Conservation (phyloP, 306 rosid genomes). For the Quercus dentata region DNA sequence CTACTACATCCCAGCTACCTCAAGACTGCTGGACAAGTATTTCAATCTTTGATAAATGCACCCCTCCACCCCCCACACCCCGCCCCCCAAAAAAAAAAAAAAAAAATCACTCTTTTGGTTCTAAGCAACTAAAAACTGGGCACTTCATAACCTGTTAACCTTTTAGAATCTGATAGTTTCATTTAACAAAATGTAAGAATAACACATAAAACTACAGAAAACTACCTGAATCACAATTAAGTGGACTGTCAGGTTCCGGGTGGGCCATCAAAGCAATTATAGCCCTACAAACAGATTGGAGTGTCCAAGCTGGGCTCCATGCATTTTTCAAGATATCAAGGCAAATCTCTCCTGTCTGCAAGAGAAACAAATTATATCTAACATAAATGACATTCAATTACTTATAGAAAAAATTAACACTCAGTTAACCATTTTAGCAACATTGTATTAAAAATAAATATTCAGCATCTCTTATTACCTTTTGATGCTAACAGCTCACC, state of each 20-base stretch:
- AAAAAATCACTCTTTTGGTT: not conserved
- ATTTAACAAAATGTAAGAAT: not conserved
- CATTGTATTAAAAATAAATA: not conserved
- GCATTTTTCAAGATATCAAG: slow-evolving; percentile 96
- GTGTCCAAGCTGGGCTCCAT: slow-evolving; percentile 99
- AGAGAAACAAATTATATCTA: not conserved
- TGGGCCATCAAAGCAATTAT: slow-evolving; percentile 98
- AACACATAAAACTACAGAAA: not conserved
- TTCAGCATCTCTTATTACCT: not conserved
- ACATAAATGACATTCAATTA: not conserved
- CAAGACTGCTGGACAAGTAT: not conserved
- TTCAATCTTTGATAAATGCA: not conserved
- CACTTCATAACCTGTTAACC: not conserved
- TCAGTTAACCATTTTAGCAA: slow-evolving; percentile 11
- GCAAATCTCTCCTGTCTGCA: slow-evolving; percentile 97
- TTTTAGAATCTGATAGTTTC: not conserved
- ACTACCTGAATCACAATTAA: slow-evolving; percentile 93
- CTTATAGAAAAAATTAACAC: no score
- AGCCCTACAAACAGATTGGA: slow-evolving; percentile 98
- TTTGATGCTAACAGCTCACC: not conserved
- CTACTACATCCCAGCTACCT: no score
- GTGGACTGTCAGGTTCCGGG: slow-evolving; percentile 96
- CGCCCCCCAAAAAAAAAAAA: not conserved
- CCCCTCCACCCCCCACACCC: not conserved
- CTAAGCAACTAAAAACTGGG: no score